Evolutionary conservation across 2,329 filamentous ascomycete species (phyloP), one percentile per base, ranked within the genome.

Genomic region (Ascochyta fabae): DNA sequence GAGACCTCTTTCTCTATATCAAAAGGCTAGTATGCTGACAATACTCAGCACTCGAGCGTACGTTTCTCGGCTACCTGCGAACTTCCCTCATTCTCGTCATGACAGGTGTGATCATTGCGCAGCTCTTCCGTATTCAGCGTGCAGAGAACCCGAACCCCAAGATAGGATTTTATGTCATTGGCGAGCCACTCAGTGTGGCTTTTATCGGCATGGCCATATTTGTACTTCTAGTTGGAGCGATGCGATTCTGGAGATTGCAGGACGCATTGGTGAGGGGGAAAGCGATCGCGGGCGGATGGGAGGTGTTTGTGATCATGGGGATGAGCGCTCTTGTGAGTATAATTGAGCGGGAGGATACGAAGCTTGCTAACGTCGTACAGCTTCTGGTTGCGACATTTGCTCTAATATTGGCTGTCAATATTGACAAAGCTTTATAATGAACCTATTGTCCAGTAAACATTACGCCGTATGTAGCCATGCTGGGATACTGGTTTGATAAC

Each of bases 51-150:
- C 83, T 91, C 50, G 88, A 92, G 74, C 81, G 89, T 53, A 92
- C 89, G 16, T 92, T 88, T 68, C 83, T 92, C 16, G 87, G 83
- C 27, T 92, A 91, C 71, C 80, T 91, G 27, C 84, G 89, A 19
- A 92, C 88, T 1, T 90, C 87, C 0, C 75, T 89, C 34, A 81
- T 84, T n/a, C 79, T 91, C 35, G 86, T 88, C 13, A 87, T 90
- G 76, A 77, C 86, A 19, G 88, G 88, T 16, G 84, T 88, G 3
- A 65, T 85, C 3, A 81, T 88, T 26, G 85, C 88, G 0, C 89
- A 92, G 67, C 81, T 92, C 7, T 90, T 90, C 64, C 80, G 83
- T 19, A 77, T 88, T 3, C 82, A 88, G 65, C 79, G 85, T 27
- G 69, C 79, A 24, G 67, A 78, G 8, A 66, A 75, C 15, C 77